Evolutionary conservation across 331 rosid genomes (phyloP), one percentile per base, ranked within the genome.

Genomic region (Arachis monticola): DNA sequence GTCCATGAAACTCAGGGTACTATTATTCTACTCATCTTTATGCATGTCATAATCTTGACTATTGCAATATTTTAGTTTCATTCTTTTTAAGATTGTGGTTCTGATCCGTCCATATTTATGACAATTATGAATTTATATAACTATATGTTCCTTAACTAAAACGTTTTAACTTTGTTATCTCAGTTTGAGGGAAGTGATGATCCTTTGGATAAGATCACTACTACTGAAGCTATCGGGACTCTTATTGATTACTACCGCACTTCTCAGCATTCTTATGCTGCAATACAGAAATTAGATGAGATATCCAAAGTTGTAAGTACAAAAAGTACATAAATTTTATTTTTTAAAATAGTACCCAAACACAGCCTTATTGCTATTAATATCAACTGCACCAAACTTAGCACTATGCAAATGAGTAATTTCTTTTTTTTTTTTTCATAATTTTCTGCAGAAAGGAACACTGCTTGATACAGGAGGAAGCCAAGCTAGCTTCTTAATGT

Each of bases 401-500:
- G 6, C 12, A 22, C 27, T 22, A 22, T 0, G 27, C 27, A 22
- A 22, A 22, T 22, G 27, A 22, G 27, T 22, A 1, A 73, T 17
- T 50, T 46, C 63, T 1, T n/a, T 7, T 35, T 30, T 53, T 53
- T 67, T 7, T 12, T 0, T 13, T 60, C 31, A n/a, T 58, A 22
- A 50, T 48, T 53, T 58, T 42, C 8, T 86, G 83, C 91, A 92
- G 97, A 88, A 73, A 73, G 97, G 97, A 82, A 90, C 96, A 8
- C 91, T 95, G 77, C 80, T 92, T 57, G 99, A 95, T 66, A 82
- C 96, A 27, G 91, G 96, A 83, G 97, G 99, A 75, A 95, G 97
- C 77, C 97, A 92, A 76, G 99, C 99, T 42, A 92, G 99, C 82
- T 92, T 95, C 88, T 72, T 86, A 46, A 86, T 86, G 96, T 97